phyloP scores from a whole-genome alignment of 768 basidiomycete species.

The Rhodocollybia butyracea region DNA sequence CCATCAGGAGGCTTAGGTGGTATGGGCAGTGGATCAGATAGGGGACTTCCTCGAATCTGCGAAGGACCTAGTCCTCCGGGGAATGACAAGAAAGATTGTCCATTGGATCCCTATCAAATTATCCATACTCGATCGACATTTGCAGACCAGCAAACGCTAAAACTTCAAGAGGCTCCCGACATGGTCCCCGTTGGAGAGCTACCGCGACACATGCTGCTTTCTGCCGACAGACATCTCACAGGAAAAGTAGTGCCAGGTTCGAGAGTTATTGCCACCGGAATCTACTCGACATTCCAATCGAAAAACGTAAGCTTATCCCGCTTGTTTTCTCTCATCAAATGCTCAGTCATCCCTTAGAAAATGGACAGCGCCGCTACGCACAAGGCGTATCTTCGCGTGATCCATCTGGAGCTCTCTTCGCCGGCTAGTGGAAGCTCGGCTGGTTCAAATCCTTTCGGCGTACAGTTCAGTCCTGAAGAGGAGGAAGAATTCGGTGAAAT shows the following conservation, averaged over 20 bases:
- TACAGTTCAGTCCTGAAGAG: slow-evolving; percentile 90
- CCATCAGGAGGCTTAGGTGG: slow-evolving; percentile 81
- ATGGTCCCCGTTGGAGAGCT: slow-evolving; percentile 99
- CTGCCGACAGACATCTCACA: slow-evolving; percentile 86
- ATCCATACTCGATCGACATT: slow-evolving; percentile 92
- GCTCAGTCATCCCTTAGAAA: slow-evolving; percentile 44
- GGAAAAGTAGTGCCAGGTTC: slow-evolving; percentile 95
- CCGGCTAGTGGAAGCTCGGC: slow-evolving; percentile 66
- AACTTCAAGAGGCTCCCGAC: slow-evolving; percentile 97
- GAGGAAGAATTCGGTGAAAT: slow-evolving; percentile 96
- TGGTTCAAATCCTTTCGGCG: slow-evolving; percentile 80
- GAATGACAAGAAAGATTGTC: slow-evolving; percentile 92
- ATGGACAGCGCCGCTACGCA: slow-evolving; percentile 80
- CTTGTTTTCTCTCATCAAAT: neutral
- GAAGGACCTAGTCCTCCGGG: slow-evolving; percentile 69
- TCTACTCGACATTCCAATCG: slow-evolving; percentile 94
- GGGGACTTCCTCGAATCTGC: slow-evolving; percentile 84
- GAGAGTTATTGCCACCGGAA: slow-evolving; percentile 91
- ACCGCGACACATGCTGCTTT: slow-evolving; percentile 91
- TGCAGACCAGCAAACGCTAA: slow-evolving; percentile 93
- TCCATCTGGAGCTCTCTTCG: slow-evolving; percentile 89
- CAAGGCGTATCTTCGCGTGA: slow-evolving; percentile 89
- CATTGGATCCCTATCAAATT: slow-evolving; percentile 93
- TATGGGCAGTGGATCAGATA: slow-evolving; percentile 80
- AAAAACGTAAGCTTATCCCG: slow-evolving; percentile 63